phyloP scores from a whole-genome alignment of 176 grass and related monocot species.

The Carex parvula region DNA sequence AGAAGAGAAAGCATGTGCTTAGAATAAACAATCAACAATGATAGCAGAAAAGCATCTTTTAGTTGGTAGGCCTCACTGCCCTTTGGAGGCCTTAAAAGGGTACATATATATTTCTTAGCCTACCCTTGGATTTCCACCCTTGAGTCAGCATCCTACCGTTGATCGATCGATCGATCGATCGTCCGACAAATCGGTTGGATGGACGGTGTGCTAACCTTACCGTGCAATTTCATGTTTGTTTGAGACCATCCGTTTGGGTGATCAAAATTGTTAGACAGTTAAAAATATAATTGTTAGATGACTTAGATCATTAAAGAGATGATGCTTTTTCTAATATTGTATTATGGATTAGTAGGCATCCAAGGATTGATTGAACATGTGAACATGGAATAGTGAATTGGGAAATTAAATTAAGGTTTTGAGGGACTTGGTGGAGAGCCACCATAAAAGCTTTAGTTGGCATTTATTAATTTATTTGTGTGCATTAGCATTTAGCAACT shows the following conservation, averaged over 20 bases:
- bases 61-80: constrained; percentile 23
- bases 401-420: background rate
- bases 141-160: background rate
- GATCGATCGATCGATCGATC: background rate
- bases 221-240: background rate
- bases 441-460: constrained; percentile 18
- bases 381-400: background rate
- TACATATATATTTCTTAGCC: background rate
- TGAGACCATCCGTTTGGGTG: background rate
- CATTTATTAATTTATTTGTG: background rate
- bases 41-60: constrained; percentile 30
- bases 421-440: constrained; percentile 22
- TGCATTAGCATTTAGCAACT: constrained; percentile 20
- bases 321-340: constrained; percentile 5
- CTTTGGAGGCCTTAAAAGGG: constrained; percentile 17
- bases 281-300: background rate
- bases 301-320: background rate
- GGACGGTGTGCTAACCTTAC: background rate
- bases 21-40: constrained; percentile 18
- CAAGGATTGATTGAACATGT: constrained; percentile 21
- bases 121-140: background rate
- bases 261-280: background rate
- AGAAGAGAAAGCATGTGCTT: constrained; percentile 22
- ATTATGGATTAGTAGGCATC: constrained; percentile 7
- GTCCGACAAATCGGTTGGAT: background rate